Conservation (phyloP, 345 rosid genomes). For the Balakata baccata region DNA sequence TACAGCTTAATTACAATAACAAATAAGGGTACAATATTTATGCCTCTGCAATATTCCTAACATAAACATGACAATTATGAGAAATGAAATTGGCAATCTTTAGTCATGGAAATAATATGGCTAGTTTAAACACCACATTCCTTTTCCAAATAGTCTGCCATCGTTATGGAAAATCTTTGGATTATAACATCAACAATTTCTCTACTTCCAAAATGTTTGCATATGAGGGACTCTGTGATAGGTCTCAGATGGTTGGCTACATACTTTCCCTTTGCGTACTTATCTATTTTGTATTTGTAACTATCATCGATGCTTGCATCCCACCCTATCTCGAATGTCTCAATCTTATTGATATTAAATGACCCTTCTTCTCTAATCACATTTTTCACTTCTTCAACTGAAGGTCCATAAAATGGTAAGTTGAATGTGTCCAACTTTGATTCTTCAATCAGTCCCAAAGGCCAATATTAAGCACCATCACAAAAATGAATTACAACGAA, state of each 20-base stretch:
- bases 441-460: slow-evolving; percentile 23
- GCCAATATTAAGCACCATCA: too few species aligned
- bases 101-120: slow-evolving; percentile 6
- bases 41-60: too few species aligned
- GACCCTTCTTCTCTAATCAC: slow-evolving; percentile 20
- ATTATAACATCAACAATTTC: slow-evolving; percentile 9
- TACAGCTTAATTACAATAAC: too few species aligned
- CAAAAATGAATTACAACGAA: too few species aligned
- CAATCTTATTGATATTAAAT: slow-evolving; percentile 6
- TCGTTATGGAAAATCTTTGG: slow-evolving; percentile 2
- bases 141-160: not conserved
- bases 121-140: slow-evolving; percentile 6
- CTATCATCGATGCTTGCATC: slow-evolving; percentile 3
- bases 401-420: slow-evolving; percentile 14
- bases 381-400: slow-evolving; percentile 19
- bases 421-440: slow-evolving; percentile 24
- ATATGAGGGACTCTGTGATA: slow-evolving; percentile 12
- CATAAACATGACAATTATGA: too few species aligned
- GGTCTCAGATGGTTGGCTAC: slow-evolving; percentile 12
- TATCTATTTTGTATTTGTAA: not conserved
- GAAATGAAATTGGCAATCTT: not conserved
- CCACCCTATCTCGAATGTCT: slow-evolving; percentile 20
- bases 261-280: slow-evolving; percentile 5
- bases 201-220: slow-evolving; percentile 13
- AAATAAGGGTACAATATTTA: too few species aligned